Evolutionary conservation across 306 rosid genomes (phyloP).

Genomic region (Cyclanthera cordifolia): DNA sequence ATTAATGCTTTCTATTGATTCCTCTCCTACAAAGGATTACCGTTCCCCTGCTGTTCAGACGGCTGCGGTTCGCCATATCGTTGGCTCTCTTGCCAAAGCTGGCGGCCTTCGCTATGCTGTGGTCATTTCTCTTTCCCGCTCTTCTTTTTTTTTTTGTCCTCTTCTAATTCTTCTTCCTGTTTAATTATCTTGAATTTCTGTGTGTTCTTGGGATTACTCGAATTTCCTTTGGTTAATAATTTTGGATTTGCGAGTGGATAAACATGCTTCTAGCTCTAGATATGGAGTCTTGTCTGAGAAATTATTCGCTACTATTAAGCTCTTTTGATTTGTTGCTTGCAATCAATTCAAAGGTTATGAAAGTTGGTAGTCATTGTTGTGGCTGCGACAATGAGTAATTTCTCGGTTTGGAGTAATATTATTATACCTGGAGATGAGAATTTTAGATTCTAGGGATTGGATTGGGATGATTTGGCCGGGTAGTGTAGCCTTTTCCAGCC

Average conservation of each 20-base stretch:
- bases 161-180: background rate
- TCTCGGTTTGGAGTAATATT: background rate
- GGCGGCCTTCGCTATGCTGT: constrained; percentile 81
- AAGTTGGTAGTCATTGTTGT: background rate
- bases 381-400: background rate
- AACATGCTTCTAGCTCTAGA: background rate
- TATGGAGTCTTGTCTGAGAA: background rate
- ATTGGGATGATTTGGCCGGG: background rate
- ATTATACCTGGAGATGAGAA: background rate
- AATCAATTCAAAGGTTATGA: background rate
- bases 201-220: background rate
- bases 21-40: constrained; percentile 24
- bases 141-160: background rate
- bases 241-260: background rate
- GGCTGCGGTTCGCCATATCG: constrained; percentile 61
- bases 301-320: background rate
- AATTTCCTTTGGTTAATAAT: background rate
- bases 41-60: constrained; percentile 36
- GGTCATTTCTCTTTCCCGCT: constrained; percentile 24
- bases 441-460: background rate
- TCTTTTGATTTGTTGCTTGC: background rate
- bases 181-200: background rate
- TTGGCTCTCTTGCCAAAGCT: constrained; percentile 55
- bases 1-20: background rate
- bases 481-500: background rate